Evolutionary conservation across 768 basidiomycete genomes (phyloP), one percentile per base, ranked within the genome.

Genomic region (Amanita subjunquillea): DNA sequence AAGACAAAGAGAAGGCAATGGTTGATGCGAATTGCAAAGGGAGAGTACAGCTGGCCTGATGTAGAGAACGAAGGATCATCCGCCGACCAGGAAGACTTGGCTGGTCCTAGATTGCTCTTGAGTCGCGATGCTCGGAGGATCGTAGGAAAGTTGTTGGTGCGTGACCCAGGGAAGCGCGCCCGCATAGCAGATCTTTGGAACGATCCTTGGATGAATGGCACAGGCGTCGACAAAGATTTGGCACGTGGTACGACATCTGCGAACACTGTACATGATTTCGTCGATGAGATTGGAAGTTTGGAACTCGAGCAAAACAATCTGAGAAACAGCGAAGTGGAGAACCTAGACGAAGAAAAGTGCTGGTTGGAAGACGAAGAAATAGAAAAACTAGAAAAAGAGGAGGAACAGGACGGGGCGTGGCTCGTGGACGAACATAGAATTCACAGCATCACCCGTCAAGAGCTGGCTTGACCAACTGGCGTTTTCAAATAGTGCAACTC

Each of bases 1-100:
- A 51, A 20, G 30, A 62, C 67, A 44, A 70, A 74, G 62, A 67
- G 77, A 57, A 64, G 79, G 55, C 71, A 70, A 48, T 82, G 85
- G 74, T 69, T 93, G 57, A 79, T 91, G 72, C 73, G 79, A 48
- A 91, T 94, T 59, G 91, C 90, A 12, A 77, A 80, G 61, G 86
- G 83, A 41, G 84, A 89, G 62, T 93, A 82, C 66, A 61, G 70
- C 49, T 95, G 87, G 88, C 86, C 87, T 52, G 58, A 20, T 43
- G 7, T 12, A 50, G 48, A 6, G 27, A 37, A 44, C 42, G 20
- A 23, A 27, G 20, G 42, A 32, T 46, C 40, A 22, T 51, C 34
- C 6, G 66, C 58, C 7, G 62, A 62, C 13, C 34, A 34, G 4
- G 67, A 60, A 30, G 69, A 69, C 56, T 59, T 73, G 45, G 61